Conservation (phyloP, 176 grass and related monocot species). For the Puya raimondii region DNA sequence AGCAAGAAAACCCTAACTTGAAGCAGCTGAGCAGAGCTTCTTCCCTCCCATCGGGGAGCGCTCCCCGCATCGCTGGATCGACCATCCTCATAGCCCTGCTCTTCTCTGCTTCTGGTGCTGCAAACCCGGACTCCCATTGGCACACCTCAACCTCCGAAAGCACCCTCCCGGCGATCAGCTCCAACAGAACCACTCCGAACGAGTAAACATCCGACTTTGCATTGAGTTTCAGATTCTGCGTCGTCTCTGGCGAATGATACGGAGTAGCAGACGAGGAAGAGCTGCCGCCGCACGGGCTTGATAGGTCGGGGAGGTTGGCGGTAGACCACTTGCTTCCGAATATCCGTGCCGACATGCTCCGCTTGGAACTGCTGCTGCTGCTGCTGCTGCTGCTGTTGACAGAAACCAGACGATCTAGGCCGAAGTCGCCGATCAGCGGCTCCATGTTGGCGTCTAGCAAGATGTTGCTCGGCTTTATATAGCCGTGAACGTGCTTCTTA, state of each 20-base stretch:
- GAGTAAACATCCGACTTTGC: slow-evolving; percentile 76
- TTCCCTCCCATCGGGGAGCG: slow-evolving; percentile 48
- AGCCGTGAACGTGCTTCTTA: slow-evolving; percentile 72
- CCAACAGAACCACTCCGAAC: slow-evolving; percentile 64
- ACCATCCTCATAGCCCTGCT: slow-evolving; percentile 30
- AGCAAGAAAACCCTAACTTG: slow-evolving; percentile 57
- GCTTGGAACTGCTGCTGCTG: slow-evolving; percentile 12
- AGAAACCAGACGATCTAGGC: slow-evolving; percentile 42
- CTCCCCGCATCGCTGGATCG: slow-evolving; percentile 45
- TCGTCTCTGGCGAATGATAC: slow-evolving; percentile 57
- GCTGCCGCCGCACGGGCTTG: slow-evolving; percentile 25
- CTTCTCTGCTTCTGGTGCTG: slow-evolving; percentile 23
- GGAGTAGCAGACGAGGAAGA: slow-evolving; percentile 23
- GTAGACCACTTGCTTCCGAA: slow-evolving; percentile 61
- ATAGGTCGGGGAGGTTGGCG: slow-evolving; percentile 46
- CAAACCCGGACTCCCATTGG: slow-evolving; percentile 35
- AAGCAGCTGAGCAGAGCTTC: slow-evolving; percentile 55
- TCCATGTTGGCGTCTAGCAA: slow-evolving; percentile 61
- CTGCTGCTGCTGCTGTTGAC: slow-evolving; percentile 8
- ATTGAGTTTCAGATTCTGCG: slow-evolving; percentile 37
- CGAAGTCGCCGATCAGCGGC: slow-evolving; percentile 66
- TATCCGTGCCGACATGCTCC: slow-evolving; percentile 9
- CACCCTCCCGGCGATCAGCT: slow-evolving; percentile 66
- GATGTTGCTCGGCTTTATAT: slow-evolving; percentile 76
- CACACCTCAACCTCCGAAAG: slow-evolving; percentile 58